Evolutionary conservation across 1,284 basidiomycete genomes (phyloP).

Genomic region (Sparassis latifolia): DNA sequence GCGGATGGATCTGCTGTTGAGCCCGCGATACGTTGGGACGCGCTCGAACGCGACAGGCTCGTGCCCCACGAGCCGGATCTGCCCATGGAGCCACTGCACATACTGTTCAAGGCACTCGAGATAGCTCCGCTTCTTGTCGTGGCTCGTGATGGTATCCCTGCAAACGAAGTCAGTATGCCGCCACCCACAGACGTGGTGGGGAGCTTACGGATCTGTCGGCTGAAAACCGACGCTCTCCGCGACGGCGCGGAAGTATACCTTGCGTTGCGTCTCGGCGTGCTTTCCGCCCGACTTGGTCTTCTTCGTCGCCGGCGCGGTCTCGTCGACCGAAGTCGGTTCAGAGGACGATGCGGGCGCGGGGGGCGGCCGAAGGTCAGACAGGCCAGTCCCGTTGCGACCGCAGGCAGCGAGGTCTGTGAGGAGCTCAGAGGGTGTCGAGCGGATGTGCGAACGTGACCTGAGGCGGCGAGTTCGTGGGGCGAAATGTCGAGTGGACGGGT

Average conservation of each 20-base stretch:
- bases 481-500: slow-evolving; percentile 20
- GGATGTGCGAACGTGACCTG: slow-evolving; percentile 46
- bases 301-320: slow-evolving; percentile 4
- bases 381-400: slow-evolving; percentile 6
- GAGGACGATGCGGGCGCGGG: not conserved
- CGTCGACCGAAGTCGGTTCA: not conserved
- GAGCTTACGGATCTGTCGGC: slow-evolving; percentile 52
- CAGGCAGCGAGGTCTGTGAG: slow-evolving; percentile 36
- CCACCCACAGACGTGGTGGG: not conserved
- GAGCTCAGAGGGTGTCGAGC: slow-evolving; percentile 63
- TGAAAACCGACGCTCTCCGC: slow-evolving; percentile 50
- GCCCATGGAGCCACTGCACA: slow-evolving; percentile 55
- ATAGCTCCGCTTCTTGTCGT: slow-evolving; percentile 70
- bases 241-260: slow-evolving; percentile 45
- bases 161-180: not conserved
- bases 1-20: slow-evolving; percentile 51
- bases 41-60: slow-evolving; percentile 47
- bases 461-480: too few species aligned
- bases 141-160: slow-evolving; percentile 64
- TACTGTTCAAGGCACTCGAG: slow-evolving; percentile 68
- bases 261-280: slow-evolving; percentile 38
- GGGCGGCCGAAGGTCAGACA: not conserved
- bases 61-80: slow-evolving; percentile 43
- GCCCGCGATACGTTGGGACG: slow-evolving; percentile 45
- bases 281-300: slow-evolving; percentile 3